Evolutionary conservation across 2,329 filamentous ascomycete genomes (phyloP).

Genomic region (Aspergillus quadricinctus): DNA sequence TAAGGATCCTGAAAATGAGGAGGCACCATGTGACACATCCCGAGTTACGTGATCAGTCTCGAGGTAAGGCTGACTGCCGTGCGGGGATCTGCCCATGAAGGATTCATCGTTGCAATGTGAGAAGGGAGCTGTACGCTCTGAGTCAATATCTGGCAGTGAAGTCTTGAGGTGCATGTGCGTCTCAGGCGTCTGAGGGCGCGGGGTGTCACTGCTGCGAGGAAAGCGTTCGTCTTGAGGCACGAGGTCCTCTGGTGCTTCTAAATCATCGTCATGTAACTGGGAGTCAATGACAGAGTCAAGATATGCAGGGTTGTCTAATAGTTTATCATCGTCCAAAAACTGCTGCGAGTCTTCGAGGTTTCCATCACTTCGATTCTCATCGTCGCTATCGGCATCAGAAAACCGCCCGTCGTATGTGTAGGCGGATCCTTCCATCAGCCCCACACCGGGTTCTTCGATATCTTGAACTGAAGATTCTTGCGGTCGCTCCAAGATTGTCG

Average conservation of each 20-base stretch:
- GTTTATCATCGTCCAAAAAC: constrained; percentile 26
- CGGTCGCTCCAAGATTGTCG: constrained; percentile 34
- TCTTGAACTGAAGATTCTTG: constrained; percentile 4
- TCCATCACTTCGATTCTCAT: constrained; percentile 22
- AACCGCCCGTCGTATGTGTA: constrained; percentile 39
- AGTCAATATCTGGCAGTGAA: constrained; percentile 2
- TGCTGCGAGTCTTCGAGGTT: constrained; percentile 23
- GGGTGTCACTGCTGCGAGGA: constrained; percentile 13
- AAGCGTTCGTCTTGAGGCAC: constrained; percentile 4
- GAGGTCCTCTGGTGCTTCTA: constrained; percentile 20
- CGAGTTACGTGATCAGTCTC: neutral
- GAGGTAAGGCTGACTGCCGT: constrained; percentile 3
- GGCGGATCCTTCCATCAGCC: constrained; percentile 27
- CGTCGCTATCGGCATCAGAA: constrained; percentile 40
- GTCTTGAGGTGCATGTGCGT: constrained; percentile 6
- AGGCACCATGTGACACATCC: constrained; percentile 2
- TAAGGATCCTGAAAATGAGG: neutral
- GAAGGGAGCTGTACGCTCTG: constrained; percentile 1
- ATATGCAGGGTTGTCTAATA: constrained; percentile 35
- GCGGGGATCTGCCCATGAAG: neutral
- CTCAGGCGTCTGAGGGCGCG: constrained; percentile 13
- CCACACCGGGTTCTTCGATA: constrained; percentile 1
- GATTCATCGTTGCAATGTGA: neutral
- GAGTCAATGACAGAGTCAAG: constrained; percentile 36
- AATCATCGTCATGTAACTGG: constrained; percentile 31